Evolutionary conservation across 2,329 filamentous ascomycete species (phyloP), one percentile per base, ranked within the genome.

Genomic region (Xenoacremonium recifei): DNA sequence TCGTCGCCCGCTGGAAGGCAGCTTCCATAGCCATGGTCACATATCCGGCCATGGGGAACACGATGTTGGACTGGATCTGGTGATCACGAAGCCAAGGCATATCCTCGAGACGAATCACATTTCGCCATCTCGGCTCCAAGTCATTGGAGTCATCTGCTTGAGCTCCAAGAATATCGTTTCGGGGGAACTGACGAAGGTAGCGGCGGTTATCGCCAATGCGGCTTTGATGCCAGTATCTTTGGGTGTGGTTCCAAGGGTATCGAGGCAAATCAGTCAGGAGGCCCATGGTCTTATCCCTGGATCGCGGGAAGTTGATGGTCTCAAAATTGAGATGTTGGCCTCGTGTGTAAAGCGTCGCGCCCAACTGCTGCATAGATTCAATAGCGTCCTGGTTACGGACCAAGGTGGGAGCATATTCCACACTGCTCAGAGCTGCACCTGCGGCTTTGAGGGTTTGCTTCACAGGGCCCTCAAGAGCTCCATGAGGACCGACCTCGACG

Each of bases 1-100:
- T 20, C 16, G 32, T 18, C 16, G 17, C 15, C 32, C 7, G 5
- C 48, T 50, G 48, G 13, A 34, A 40, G 2, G 40, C 17, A 5
- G 70, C 71, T 45, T 74, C 71, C 0, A 72, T 42, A 1, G 66
- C 70, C 62, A 79, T 72, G 16, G 70, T 62, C 3, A 76, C 52
- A 36, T 16, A 45, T 29, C 9, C 40, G 12, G 12, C 40, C 38
- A 5, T 35, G 30, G 15, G 42, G 38, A 68, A 72, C 6, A 21
- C 15, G 12, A 19, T 9, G 23, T 12, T 21, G 5, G 21, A 16
- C 18, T 39, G 73, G 19, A 58, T 15, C 6, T 50, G 45, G 37
- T 76, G 70, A 33, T 72, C 62, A 1, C 38, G 34, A 2, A 75
- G 42, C 72, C 71, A 75, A 2, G 61, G 50, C 3, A 54, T 35